phyloP scores from a whole-genome alignment of 768 basidiomycete genomes.

The Podaxis sp. region DNA sequence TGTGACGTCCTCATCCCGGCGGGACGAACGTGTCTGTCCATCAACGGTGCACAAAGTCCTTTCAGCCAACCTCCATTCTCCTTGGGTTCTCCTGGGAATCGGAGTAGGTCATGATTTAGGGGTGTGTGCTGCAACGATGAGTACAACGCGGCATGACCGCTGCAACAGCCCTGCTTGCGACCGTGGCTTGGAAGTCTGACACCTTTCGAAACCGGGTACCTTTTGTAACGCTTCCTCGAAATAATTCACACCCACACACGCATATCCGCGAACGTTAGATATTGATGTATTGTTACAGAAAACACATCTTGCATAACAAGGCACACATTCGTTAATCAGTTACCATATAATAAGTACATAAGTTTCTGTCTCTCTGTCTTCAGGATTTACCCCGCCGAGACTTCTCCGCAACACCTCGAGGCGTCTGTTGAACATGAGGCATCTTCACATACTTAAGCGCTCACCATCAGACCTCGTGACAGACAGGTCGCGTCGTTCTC shows the following conservation, averaged over 20 bases:
- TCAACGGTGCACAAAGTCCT: not conserved
- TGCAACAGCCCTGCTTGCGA: not conserved
- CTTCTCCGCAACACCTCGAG: not conserved
- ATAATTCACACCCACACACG: no score
- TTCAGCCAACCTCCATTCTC: not conserved
- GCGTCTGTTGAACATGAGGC: not conserved
- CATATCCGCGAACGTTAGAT: no score
- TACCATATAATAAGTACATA: no score
- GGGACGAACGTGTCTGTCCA: not conserved
- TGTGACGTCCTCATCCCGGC: not conserved
- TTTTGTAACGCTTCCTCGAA: no score
- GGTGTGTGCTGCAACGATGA: not conserved
- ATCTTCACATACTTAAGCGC: not conserved
- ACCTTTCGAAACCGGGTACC: no score
- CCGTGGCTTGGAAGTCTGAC: no score
- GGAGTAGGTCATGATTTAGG: not conserved
- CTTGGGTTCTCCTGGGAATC: not conserved
- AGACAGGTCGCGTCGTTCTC: constrained; percentile 27
- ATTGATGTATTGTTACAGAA: no score
- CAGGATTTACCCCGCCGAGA: not conserved
- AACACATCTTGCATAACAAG: not conserved
- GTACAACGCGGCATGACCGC: not conserved
- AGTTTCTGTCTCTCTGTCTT: not conserved
- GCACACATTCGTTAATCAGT: not conserved
- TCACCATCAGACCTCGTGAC: constrained; percentile 7